Percentiles rank a stretch among this genome's conserved stretches.
These are phyloP conservation scores for Cladosporium sp. DNA, from an alignment of 2,329 filamentous ascomycete species.

Conservation along the genomic window DNA sequence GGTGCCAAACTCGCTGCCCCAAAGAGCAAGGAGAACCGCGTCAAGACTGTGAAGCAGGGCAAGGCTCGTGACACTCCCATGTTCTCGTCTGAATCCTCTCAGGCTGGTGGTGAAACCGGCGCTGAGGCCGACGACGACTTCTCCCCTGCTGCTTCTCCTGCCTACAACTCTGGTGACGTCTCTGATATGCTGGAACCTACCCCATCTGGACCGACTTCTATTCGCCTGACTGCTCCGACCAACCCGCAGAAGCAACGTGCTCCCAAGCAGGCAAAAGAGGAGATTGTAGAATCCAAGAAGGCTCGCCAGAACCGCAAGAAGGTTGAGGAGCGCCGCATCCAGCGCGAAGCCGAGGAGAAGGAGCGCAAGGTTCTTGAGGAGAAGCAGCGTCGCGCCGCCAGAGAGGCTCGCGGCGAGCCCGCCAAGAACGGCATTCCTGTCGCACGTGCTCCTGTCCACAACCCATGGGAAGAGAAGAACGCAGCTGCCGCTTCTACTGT, in stretches of 20 bases:
- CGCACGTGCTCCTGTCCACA: conserved; percentile 45
- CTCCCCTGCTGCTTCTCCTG: conserved; percentile 65
- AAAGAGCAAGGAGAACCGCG: conserved; percentile 34
- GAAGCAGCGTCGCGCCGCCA: conserved; percentile 75
- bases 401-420: conserved; percentile 75
- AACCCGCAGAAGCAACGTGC: conserved; percentile 51
- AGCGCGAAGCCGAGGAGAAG: conserved; percentile 72
- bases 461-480: conserved; percentile 49
- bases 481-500: conserved; percentile 19
- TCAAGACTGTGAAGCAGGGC: conserved; percentile 66
- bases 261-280: conserved; percentile 55
- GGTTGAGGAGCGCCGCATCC: conserved; percentile 71
- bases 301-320: conserved; percentile 90
- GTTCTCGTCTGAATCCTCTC: conserved; percentile 60
- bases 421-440: conserved; percentile 69
- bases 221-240: conserved; percentile 69
- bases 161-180: conserved; percentile 61
- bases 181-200: conserved; percentile 87
- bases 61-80: conserved; percentile 32
- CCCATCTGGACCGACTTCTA: conserved; percentile 63
- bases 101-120: conserved; percentile 65
- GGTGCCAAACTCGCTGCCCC: conserved; percentile 55
- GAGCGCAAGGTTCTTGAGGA: conserved; percentile 72
- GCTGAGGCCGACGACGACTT: conserved; percentile 78
- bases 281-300: conserved; percentile 83